Evolutionary conservation across 192 early-diverging fungal species (phyloP), one percentile per base, ranked within the genome.

Genomic region (Dissophora globulifera): DNA sequence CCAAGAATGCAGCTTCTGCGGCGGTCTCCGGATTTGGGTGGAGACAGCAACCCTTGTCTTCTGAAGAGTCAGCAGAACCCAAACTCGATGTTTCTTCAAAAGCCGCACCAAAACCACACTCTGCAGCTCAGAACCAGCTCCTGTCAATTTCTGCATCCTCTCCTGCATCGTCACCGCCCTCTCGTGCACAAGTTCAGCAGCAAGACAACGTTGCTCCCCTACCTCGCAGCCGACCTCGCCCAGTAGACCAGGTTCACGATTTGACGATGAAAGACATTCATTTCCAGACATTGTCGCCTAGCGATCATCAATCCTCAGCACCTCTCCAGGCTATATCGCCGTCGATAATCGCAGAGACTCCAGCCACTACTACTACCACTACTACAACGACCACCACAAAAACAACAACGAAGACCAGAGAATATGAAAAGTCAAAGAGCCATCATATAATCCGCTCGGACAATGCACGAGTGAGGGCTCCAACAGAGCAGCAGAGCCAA

Each of bases 191-290:
- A 23, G 15, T 20, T 9, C 41, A 51, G 15, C 56, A 58, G 38
- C 42, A 46, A 23, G 40, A 25, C 11, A 50, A 45, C 22, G 22
- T 26, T 15, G 16, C 6, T 20, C 25, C 27, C 13, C 31, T 17
- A 17, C 25, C 26, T 27, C 32, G 45, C 7, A 47, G 29, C 55
- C 26, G 50, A 30, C 42, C 17, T 6, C 48, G 23, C 25, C 49
- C 56, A 29, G 38, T 19, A 17, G 71, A 75, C 8, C 63, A 60
- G 47, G 13, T 3, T 17, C 72, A 76, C 26, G 72, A 76, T 40
- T 30, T 76, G 31, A 76, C 72, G 4, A 76, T 76, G 72, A 76
- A 62, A 32, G 72, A 76, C 35, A 76, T 76, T 52, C 26, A 76
- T 29, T 76, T 76, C 41, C 72, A 76, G 45, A 76, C 72, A 0